Base-by-base conservation (phyloP, 495 filamentous ascomycete species). In the Elasticomyces elasticus region DNA sequence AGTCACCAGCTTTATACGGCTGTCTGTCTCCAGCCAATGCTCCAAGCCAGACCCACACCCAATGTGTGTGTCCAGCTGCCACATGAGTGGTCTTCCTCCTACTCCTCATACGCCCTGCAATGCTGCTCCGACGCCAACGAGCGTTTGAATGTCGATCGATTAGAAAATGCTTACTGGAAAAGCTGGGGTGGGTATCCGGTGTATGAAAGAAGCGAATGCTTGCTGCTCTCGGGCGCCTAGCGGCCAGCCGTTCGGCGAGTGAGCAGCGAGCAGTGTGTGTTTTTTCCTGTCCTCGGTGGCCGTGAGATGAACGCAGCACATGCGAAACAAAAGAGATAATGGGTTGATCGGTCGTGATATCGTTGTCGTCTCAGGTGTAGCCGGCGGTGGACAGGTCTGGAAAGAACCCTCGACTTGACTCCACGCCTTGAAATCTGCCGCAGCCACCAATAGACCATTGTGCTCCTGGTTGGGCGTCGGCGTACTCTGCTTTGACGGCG, bases 341-440 rank as follows among this genome's bases (percentile, higher is more conserved):
- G 40, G 40, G 40, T 43, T 17, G 20, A 43, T 6, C 40, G 40
- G 15, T 43, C 22, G 22, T n/a, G 45, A 12, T 25, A 48, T 12
- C 13, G 19, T 48, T 23, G 45, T 33, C 30, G 30, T 33, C 30
- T 33, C 30, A 49, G 27, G 25, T 49, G 22, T 28, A 49, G 15
- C 45, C 45, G 5, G 23, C 45, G 2, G 54, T 64, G 58, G 64
- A 47, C 61, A 66, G 35, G 58, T 63, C 20, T 20, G 48, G 48
- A 38, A 23, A 51, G 48, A 31, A 40, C 13, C 65, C 67, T n/a
- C 61, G 64, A 42, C 61, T 66, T 12, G 62, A 59, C 30, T 66
- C 64, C 37, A 62, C 61, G 12, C 67, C 67, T 44, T 66, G 64
- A 51, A 64, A 68, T 12, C 63, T 38, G 5, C 66, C 61, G 47